Evolutionary conservation across 345 rosid species (phyloP).

Genomic region (Eucalyptus caleyi): DNA sequence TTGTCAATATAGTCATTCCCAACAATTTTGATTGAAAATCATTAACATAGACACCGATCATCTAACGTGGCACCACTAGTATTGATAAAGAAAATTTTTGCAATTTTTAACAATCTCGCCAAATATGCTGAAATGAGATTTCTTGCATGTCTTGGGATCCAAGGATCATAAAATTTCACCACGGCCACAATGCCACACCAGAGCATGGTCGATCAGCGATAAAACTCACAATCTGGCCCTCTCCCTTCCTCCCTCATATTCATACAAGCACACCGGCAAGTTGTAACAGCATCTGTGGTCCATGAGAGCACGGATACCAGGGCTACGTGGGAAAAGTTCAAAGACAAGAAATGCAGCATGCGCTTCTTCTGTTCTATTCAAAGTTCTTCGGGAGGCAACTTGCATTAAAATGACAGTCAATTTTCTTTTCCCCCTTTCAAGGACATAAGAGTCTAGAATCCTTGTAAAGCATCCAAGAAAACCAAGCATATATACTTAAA

Average conservation of each 20-base stretch:
- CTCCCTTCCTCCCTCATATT: background rate
- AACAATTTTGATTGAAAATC: background rate
- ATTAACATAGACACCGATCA: fast-evolving
- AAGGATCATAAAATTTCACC: too few species aligned
- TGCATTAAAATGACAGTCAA: background rate
- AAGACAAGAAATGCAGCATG: background rate
- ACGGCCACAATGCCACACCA: too few species aligned
- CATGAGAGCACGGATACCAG: background rate
- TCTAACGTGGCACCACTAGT: fast-evolving
- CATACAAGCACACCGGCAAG: background rate
- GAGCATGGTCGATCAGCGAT: too few species aligned
- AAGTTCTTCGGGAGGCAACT: background rate
- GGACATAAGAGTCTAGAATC: background rate
- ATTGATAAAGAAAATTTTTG: background rate
- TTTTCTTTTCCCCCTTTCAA: background rate
- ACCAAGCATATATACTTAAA: background rate
- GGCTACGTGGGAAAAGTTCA: background rate
- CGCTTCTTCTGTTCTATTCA: background rate
- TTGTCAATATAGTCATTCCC: fast-evolving
- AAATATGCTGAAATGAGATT: too few species aligned
- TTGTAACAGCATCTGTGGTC: background rate
- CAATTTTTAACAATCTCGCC: background rate
- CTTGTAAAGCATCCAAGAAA: background rate
- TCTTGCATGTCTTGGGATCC: too few species aligned
- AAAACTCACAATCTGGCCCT: too few species aligned